Evolutionary conservation across 495 filamentous ascomycete species (phyloP).

Genomic region (Podospora sp.): DNA sequence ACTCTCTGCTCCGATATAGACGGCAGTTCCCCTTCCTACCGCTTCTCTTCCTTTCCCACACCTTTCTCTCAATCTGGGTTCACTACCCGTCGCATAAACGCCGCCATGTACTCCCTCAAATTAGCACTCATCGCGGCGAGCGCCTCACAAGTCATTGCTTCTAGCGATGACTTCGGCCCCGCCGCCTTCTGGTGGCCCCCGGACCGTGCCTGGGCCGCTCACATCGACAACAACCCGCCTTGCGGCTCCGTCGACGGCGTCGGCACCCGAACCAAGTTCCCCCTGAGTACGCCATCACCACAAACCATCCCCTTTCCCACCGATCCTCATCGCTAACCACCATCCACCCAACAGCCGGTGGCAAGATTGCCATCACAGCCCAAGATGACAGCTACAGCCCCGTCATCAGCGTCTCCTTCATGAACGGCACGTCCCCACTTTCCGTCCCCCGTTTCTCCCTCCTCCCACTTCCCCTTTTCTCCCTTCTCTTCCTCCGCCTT

Average conservation of each 20-base stretch:
- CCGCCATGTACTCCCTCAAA: not conserved
- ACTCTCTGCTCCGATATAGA: not conserved
- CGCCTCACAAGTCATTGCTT: constrained; percentile 14
- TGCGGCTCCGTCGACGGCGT: constrained; percentile 47
- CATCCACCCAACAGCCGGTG: constrained; percentile 22
- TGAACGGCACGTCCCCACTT: constrained; percentile 14
- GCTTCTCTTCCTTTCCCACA: not conserved
- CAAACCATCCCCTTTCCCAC: not conserved
- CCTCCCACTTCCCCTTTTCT: not conserved
- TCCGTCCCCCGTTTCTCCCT: not conserved
- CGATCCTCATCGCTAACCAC: not conserved
- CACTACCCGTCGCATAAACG: not conserved
- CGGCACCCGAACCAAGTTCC: constrained; percentile 47
- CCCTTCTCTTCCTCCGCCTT: constrained; percentile 15
- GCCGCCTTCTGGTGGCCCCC: constrained; percentile 54
- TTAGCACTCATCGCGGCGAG: not conserved
- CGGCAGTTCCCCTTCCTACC: not conserved
- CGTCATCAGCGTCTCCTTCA: constrained; percentile 25
- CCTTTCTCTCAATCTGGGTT: not conserved
- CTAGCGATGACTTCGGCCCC: constrained; percentile 46
- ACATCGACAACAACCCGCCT: constrained; percentile 48
- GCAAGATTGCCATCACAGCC: constrained; percentile 36
- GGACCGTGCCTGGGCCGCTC: constrained; percentile 48
- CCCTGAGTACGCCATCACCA: constrained; percentile 23
- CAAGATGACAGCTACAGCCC: constrained; percentile 28